phyloP scores from a whole-genome alignment of 495 filamentous ascomycete species.

The Usnea hakonensis region DNA sequence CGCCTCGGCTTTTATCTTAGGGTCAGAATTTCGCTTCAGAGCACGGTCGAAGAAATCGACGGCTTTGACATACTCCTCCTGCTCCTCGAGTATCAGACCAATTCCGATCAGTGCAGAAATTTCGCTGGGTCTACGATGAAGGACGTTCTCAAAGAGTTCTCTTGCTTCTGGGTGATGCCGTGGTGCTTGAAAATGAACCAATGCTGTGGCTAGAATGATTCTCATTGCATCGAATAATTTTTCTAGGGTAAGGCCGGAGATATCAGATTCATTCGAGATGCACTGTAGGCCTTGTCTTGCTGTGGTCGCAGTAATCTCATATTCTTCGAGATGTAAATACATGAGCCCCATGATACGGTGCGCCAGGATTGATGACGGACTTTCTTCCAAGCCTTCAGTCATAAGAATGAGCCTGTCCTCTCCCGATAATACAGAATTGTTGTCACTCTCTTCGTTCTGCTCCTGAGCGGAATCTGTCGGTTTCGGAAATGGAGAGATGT shows the following conservation, averaged over 20 bases:
- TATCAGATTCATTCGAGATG: constrained; percentile 48
- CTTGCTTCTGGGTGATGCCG: constrained; percentile 85
- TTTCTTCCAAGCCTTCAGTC: constrained; percentile 68
- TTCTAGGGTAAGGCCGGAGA: constrained; percentile 56
- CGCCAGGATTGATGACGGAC: constrained; percentile 66
- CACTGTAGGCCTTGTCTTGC: constrained; percentile 62
- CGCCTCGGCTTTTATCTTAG: constrained; percentile 70
- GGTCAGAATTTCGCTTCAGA: constrained; percentile 61
- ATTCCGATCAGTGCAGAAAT: constrained; percentile 80
- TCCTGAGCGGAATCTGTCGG: constrained; percentile 23
- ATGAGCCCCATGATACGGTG: constrained; percentile 80
- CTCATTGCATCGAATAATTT: constrained; percentile 66
- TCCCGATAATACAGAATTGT: constrained; percentile 45
- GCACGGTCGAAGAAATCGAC: constrained; percentile 71
- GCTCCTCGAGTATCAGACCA: constrained; percentile 84
- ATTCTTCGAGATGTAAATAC: constrained; percentile 77
- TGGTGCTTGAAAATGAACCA: constrained; percentile 82
- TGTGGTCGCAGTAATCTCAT: constrained; percentile 73
- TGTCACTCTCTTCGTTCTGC: constrained; percentile 32
- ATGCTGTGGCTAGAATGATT: constrained; percentile 67
- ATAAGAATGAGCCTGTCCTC: constrained; percentile 74
- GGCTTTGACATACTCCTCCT: constrained; percentile 75
- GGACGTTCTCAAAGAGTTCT: constrained; percentile 66
- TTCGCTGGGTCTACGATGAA: constrained; percentile 61
- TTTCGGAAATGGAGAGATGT: constrained; percentile 73